A percentile compares a stretch with the other conserved stretches of the same genome.
phyloP scores from a whole-genome alignment of 192 early-diverging fungal genomes.

The Coemansia sp. region DNA sequence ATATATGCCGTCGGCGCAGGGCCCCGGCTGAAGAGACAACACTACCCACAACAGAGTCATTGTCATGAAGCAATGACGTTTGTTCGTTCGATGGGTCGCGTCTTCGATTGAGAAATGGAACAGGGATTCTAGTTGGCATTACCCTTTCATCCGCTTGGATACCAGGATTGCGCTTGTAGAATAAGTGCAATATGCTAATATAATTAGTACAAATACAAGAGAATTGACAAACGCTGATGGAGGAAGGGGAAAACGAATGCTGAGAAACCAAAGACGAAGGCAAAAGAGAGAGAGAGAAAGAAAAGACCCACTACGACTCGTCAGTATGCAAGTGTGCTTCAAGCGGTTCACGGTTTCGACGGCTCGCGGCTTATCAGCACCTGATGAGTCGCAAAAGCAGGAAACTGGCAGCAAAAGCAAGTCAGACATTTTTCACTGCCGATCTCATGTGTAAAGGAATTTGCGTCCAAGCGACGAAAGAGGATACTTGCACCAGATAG shows the following conservation, averaged over 20 bases:
- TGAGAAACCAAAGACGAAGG: background rate
- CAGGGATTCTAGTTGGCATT: constrained; percentile 34
- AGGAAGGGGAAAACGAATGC: no score
- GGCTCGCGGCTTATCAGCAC: no score
- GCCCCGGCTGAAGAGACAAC: background rate
- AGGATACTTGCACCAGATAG: no score
- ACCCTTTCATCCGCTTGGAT: background rate
- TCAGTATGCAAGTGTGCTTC: no score
- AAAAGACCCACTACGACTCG: no score
- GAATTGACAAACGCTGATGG: no score
- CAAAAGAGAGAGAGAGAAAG: background rate
- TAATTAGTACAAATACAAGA: background rate
- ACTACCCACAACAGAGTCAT: background rate
- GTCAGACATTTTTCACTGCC: no score
- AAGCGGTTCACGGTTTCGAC: no score
- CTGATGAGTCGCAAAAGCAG: no score
- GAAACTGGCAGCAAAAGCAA: no score
- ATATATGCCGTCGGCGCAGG: background rate
- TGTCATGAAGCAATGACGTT: background rate
- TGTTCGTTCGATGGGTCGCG: constrained; percentile 16
- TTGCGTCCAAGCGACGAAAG: no score
- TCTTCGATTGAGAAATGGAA: constrained; percentile 31
- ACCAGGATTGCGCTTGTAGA: background rate
- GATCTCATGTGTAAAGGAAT: no score
- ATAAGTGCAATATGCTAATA: background rate